Base-by-base conservation (phyloP, 352 stramenopile species). In the Pythium sp. region DNA sequence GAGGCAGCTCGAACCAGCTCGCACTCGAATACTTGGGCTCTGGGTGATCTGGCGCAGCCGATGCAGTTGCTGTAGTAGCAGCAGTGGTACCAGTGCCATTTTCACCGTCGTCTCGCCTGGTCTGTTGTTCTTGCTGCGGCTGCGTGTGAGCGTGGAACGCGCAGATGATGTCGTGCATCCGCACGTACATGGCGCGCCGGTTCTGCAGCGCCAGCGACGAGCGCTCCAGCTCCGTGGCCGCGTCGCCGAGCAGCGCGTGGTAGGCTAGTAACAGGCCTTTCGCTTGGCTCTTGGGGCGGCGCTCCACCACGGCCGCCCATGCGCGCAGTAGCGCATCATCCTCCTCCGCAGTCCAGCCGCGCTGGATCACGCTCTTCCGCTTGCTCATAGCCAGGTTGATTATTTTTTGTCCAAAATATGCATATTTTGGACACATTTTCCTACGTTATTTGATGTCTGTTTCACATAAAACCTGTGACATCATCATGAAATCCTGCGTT, bases 301-400 rank as follows among this genome's bases (percentile, higher is more conserved):
- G 22, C 22, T 46, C 43, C 14, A 46, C 59, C 14, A 53, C 59
- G 7, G 20, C 46, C 24, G 41, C 41, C 59, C 41, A 65, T 43
- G 59, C 59, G 59, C 59, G 59, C 41, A 65, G 41, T 26, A 65
- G 46, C 59, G 59, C 59, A 43, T 56, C 59, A 18, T 65, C 59
- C 59, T 65, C 59, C 2, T 26, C 28, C 15, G 41, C 2, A 43
- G 26, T 56, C 59, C 59, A 65, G 34, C 1, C 34, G 11, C 28
- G 28, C 28, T 32, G 28, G 28, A 32, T 3, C 28, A 41, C 1
- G 34, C 34, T 32, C 28, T 32, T 32, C 28, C 28, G 34, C 34
- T 14, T 11, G 9, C 24, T 26, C 24, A 26, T 26, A 26, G 24
- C 24, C 24, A 26, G 24, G 24, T 26, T 26, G 24, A 26, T 26